Percentiles rank a stretch among this genome's conserved stretches.
Conservation (phyloP, 139 green algal species). For the Chlamydomonas sp. region DNA sequence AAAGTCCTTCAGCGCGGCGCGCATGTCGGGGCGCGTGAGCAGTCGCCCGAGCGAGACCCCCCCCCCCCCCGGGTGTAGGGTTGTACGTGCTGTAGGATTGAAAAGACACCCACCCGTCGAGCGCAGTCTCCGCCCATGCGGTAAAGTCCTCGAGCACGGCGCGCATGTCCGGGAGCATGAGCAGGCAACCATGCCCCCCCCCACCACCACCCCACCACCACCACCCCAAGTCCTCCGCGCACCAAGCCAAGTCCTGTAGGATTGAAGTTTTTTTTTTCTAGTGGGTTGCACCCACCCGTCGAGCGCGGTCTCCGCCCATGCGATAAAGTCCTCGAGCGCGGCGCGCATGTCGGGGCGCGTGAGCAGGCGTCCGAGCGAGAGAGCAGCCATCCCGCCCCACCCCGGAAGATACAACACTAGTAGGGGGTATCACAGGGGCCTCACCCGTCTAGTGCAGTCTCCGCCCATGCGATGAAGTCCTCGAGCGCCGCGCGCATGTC, state of each 20-base stretch:
- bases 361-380: conserved; percentile 78
- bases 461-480: conserved; percentile 61
- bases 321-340: conserved; percentile 62
- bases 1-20: conserved; percentile 53
- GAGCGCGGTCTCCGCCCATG: conserved; percentile 48
- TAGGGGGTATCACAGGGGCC: too few relatives aligned
- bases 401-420: too few relatives aligned
- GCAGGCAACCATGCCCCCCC: conserved; percentile 73
- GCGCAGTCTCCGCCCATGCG: conserved; percentile 40
- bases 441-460: conserved; percentile 29
- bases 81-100: too few relatives aligned
- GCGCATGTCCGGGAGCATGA: conserved; percentile 79
- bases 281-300: too few relatives aligned
- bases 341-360: conserved; percentile 75
- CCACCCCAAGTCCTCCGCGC: too few relatives aligned
- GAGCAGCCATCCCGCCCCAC: conserved; percentile 73
- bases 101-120: too few relatives aligned
- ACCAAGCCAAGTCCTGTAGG: too few relatives aligned
- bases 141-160: conserved; percentile 59
- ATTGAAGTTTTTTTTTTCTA: too few relatives aligned
- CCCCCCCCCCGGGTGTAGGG: too few relatives aligned
- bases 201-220: conserved; percentile 77
- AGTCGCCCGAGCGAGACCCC: conserved; percentile 77
- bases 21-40: conserved; percentile 83
- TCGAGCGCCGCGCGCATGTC: conserved; percentile 65